Evolutionary conservation across 768 basidiomycete species (phyloP).

Genomic region (Baorangia bicolor): DNA sequence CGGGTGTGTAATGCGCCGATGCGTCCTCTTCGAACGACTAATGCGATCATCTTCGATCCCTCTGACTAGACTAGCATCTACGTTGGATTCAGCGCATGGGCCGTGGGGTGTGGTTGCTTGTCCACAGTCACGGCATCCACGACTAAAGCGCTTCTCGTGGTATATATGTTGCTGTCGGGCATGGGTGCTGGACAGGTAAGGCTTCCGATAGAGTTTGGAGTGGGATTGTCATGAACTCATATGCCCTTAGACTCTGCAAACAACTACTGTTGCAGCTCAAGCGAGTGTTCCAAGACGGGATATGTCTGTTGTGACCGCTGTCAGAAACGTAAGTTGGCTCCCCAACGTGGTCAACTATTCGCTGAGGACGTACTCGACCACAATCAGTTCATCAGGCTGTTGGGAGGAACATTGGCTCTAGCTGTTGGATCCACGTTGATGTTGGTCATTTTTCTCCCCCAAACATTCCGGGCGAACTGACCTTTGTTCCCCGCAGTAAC

Average conservation of each 20-base stretch:
- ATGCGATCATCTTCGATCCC: neutral
- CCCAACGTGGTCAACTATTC: neutral
- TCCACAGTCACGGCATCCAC: slow-evolving; percentile 57
- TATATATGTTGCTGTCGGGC: slow-evolving; percentile 61
- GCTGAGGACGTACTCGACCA: neutral
- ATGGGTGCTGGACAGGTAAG: slow-evolving; percentile 58
- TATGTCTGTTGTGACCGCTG: slow-evolving; percentile 75
- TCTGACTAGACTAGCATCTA: slow-evolving; percentile 36
- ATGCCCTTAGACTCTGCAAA: slow-evolving; percentile 49
- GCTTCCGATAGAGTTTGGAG: slow-evolving; percentile 2
- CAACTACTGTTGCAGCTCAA: slow-evolving; percentile 70
- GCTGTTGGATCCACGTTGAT: slow-evolving; percentile 62
- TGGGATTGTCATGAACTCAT: neutral
- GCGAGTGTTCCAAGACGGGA: slow-evolving; percentile 68
- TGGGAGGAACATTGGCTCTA: slow-evolving; percentile 69
- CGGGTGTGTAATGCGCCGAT: slow-evolving; percentile 33
- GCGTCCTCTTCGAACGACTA: neutral
- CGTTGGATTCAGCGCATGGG: slow-evolving; percentile 65
- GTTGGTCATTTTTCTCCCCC: slow-evolving; percentile 27
- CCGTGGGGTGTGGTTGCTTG: slow-evolving; percentile 67
- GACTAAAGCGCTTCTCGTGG: slow-evolving; percentile 47
- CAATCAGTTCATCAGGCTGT: slow-evolving; percentile 58
- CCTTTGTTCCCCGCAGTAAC: slow-evolving; percentile 31
- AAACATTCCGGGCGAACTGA: neutral
- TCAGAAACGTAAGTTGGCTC: slow-evolving; percentile 49